Conservation (phyloP, 352 stramenopile genomes). For the Peronospora destructor region DNA sequence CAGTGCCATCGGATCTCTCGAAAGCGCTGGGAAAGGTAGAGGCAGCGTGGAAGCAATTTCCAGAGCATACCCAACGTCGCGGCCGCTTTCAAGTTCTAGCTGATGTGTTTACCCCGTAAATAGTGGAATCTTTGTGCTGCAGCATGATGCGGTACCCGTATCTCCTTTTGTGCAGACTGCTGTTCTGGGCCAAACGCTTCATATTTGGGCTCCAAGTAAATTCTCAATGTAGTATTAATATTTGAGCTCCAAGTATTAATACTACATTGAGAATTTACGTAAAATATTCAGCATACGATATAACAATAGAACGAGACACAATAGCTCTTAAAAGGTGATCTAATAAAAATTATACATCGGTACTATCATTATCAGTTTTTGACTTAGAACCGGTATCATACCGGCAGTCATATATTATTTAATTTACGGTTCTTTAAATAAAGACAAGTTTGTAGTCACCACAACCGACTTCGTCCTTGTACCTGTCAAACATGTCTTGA, state of each 20-base stretch:
- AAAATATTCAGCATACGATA: too few relatives aligned
- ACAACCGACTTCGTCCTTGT: conserved; percentile 74
- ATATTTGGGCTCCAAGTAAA: too few relatives aligned
- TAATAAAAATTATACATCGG: too few relatives aligned
- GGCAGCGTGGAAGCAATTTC: conserved; percentile 41
- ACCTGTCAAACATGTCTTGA: conserved; percentile 52
- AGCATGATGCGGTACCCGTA: too few relatives aligned
- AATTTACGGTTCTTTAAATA: conserved; percentile 15
- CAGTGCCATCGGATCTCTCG: conserved; percentile 41
- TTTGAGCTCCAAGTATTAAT: too few relatives aligned
- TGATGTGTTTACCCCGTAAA: conserved; percentile 21
- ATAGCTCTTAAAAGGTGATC: too few relatives aligned
- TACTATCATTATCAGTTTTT: too few relatives aligned
- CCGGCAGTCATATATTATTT: not conserved
- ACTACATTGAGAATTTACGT: too few relatives aligned
- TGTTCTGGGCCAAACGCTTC: too few relatives aligned
- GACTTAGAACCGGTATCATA: not conserved
- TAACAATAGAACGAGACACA: too few relatives aligned
- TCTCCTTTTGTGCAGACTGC: too few relatives aligned
- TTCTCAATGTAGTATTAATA: too few relatives aligned
- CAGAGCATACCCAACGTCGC: conserved; percentile 44
- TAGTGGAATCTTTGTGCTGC: not conserved
- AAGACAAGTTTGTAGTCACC: conserved; percentile 66
- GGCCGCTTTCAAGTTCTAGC: conserved; percentile 51
- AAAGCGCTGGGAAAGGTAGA: conserved; percentile 30